Evolutionary conservation across 257 asterid genomes (phyloP).

Genomic region (Jacaranda mimosifolia): DNA sequence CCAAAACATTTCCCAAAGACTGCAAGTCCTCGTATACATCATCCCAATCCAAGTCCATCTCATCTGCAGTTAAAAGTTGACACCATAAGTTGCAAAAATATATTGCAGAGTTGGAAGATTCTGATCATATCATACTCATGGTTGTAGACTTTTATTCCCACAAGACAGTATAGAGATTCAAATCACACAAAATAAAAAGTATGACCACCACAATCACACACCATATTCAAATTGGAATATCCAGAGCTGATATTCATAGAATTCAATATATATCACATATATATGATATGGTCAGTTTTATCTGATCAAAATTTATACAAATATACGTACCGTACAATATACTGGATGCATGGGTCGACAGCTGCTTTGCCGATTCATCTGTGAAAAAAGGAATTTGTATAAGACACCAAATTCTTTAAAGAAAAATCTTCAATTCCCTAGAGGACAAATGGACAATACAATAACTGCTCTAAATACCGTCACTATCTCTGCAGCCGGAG

Average conservation of each 20-base stretch:
- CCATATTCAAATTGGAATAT: constrained; percentile 26
- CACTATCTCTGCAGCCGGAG: constrained; percentile 42
- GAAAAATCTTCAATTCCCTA: not conserved
- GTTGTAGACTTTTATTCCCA: not conserved
- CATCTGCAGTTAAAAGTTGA: constrained; percentile 53
- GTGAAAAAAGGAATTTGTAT: constrained; percentile 8
- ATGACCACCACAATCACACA: constrained; percentile 25
- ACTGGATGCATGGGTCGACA: constrained; percentile 50
- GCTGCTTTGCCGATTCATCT: constrained; percentile 58
- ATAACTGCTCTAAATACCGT: constrained; percentile 48
- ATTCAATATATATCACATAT: constrained; percentile 3
- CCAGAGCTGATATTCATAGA: constrained; percentile 1
- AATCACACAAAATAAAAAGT: constrained; percentile 2
- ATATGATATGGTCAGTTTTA: not conserved
- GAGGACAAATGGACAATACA: not conserved
- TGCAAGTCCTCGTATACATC: constrained; percentile 29
- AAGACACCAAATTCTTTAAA: constrained; percentile 5
- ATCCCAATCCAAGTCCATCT: constrained; percentile 53
- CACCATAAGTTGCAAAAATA: constrained; percentile 23
- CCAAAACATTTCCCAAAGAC: constrained; percentile 31
- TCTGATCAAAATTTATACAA: constrained; percentile 25
- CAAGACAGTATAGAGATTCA: constrained; percentile 19
- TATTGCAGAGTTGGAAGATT: not conserved
- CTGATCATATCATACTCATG: constrained; percentile 3
- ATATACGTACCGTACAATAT: constrained; percentile 54